Percentiles rank a stretch among this genome's conserved stretches.
Evolutionary conservation across 2,329 filamentous ascomycete species (phyloP).

Genomic region (Neonectria sp.): DNA sequence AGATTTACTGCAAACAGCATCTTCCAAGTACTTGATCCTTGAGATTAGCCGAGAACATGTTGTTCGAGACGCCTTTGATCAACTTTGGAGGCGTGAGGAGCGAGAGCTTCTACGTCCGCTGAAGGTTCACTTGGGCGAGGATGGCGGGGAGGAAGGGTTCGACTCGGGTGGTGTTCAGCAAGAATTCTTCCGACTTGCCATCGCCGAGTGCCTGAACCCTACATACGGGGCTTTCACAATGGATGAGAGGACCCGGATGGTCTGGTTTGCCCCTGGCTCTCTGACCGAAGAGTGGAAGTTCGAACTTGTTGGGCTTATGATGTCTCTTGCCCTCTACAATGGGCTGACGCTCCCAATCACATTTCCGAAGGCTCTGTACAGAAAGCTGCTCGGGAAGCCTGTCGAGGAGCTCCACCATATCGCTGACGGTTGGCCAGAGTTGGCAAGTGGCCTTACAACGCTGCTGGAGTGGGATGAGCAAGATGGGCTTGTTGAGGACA

Average conservation of each 20-base stretch:
- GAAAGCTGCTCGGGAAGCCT: slow-evolving; percentile 79
- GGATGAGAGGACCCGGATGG: slow-evolving; percentile 82
- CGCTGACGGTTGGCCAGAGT: slow-evolving; percentile 87
- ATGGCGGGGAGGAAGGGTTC: slow-evolving; percentile 87
- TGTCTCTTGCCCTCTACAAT: slow-evolving; percentile 93
- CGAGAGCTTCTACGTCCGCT: slow-evolving; percentile 87
- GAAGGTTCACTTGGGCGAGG: slow-evolving; percentile 89
- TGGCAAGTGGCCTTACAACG: slow-evolving; percentile 80
- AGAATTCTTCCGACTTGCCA: slow-evolving; percentile 91
- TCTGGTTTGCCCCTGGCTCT: slow-evolving; percentile 90
- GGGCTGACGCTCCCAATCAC: slow-evolving; percentile 92
- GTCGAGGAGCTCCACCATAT: slow-evolving; percentile 83
- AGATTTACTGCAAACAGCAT: slow-evolving; percentile 75
- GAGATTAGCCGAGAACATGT: slow-evolving; percentile 78
- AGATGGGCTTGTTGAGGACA: slow-evolving; percentile 83
- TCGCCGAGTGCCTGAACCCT: slow-evolving; percentile 84
- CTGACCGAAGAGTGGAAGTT: slow-evolving; percentile 91
- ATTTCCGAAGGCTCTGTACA: slow-evolving; percentile 89
- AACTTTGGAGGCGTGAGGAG: slow-evolving; percentile 89
- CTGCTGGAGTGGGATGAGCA: slow-evolving; percentile 83
- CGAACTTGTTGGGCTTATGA: slow-evolving; percentile 88
- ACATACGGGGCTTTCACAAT: slow-evolving; percentile 86
- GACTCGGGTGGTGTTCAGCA: slow-evolving; percentile 97
- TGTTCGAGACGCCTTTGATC: slow-evolving; percentile 83
- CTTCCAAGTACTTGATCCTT: slow-evolving; percentile 80